A percentile compares a stretch with the other conserved stretches of the same genome.
phyloP scores from a whole-genome alignment of 2,329 filamentous ascomycete genomes.

The Tetracladium maxilliforme region DNA sequence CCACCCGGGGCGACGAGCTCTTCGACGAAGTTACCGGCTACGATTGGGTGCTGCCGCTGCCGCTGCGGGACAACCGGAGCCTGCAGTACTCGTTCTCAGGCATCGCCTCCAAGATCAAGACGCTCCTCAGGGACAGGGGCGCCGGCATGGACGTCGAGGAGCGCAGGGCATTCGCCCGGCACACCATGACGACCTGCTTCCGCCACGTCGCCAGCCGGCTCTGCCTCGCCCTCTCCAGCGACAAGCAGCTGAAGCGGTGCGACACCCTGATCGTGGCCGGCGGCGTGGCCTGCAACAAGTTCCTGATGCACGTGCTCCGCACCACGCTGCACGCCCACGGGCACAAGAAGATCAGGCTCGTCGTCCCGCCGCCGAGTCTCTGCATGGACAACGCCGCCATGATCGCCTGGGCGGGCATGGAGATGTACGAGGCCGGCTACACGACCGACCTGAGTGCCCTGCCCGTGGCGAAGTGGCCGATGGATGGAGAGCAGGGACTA shows the following conservation, averaged over 20 bases:
- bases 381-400: constrained; percentile 97
- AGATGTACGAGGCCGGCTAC: constrained; percentile 80
- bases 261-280: constrained; percentile 69
- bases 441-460: constrained; percentile 42
- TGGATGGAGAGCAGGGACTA: constrained; percentile 53
- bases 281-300: constrained; percentile 78
- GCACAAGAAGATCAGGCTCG: constrained; percentile 41
- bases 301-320: constrained; percentile 52
- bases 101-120: constrained; percentile 48
- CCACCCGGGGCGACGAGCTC: constrained; percentile 42
- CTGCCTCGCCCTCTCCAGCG: constrained; percentile 46
- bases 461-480: constrained; percentile 56
- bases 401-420: constrained; percentile 87
- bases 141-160: constrained; percentile 37
- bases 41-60: constrained; percentile 57
- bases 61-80: constrained; percentile 38
- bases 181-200: constrained; percentile 69
- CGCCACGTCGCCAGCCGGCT: constrained; percentile 73
- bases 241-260: constrained; percentile 13
- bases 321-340: constrained; percentile 49
- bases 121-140: constrained; percentile 27
- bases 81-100: constrained; percentile 65
- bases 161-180: constrained; percentile 52
- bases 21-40: constrained; percentile 27
- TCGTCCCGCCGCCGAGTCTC: constrained; percentile 60